These are phyloP conservation scores for Flaveria sonorensis DNA, from an alignment of 129 eudicot genomes.

Conservation along the genomic window DNA sequence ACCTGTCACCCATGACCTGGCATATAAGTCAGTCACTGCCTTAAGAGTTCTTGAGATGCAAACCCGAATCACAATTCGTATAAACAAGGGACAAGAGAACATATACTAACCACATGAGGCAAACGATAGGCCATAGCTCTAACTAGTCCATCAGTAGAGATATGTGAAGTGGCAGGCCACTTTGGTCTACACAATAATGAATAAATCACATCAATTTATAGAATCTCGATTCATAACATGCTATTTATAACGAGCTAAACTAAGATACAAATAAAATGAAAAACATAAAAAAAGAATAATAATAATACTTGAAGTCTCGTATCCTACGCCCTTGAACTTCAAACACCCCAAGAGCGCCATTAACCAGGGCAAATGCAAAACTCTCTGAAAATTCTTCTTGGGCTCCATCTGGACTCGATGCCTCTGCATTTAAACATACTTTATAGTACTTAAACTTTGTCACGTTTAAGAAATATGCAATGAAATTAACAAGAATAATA, in stretches of 20 bases:
- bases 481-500: neutral
- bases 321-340: slow-evolving; percentile 99
- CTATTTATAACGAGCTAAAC: slow-evolving; percentile 6
- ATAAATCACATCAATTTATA: slow-evolving; percentile 14
- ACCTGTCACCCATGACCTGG: slow-evolving; percentile 98
- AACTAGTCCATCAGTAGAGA: slow-evolving; percentile 79
- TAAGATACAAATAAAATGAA: slow-evolving; percentile 7
- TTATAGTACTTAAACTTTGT: slow-evolving; percentile 24
- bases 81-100: neutral
- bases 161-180: slow-evolving; percentile 94
- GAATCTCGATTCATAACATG: neutral
- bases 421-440: slow-evolving; percentile 53
- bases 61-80: slow-evolving; percentile 8
- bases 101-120: slow-evolving; percentile 87
- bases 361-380: slow-evolving; percentile 89
- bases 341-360: slow-evolving; percentile 98
- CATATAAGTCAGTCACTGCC: slow-evolving; percentile 28
- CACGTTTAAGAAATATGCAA: slow-evolving; percentile 12
- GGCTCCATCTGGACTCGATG: slow-evolving; percentile 59
- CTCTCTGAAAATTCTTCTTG: slow-evolving; percentile 93
- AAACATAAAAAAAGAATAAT: neutral
- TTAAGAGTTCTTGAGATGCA: slow-evolving; percentile 24
- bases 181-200: slow-evolving; percentile 73
- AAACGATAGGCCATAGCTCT: slow-evolving; percentile 98
- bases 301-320: slow-evolving; percentile 78